Evolutionary conservation across 176 grass and related monocot species (phyloP), one percentile per base, ranked within the genome.

Genomic region (Oryza glumipatula): DNA sequence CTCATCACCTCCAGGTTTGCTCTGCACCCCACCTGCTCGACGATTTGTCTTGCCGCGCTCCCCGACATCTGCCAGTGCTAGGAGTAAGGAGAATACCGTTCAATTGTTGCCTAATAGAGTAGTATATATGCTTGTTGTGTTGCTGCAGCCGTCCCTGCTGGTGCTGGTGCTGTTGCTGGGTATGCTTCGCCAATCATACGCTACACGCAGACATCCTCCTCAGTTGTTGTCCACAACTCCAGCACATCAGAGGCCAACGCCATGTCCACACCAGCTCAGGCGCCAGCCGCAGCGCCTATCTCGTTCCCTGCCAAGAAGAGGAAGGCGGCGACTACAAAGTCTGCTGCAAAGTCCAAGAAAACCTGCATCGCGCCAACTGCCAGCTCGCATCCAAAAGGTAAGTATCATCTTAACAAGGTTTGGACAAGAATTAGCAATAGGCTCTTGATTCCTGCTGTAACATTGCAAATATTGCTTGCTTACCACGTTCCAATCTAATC

Each of bases 261-360:
- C 52, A 48, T 76, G 51, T 77, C 82, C 19, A 86, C 88, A 17
- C 86, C 74, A 13, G 64, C 43, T 44, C 43, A 44, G 43, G 43
- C 43, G 43, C 43, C 43, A 44, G 43, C 43, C 9, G 43, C 43
- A 44, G 7, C 56, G 49, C 14, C 72, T 68, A 85, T 23, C 75
- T 83, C 86, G 49, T 88, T 88, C 56, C 67, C 80, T 45, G 38
- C 72, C 10, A 89, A 79, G 23, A 97, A 94, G 76, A 92, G 92
- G 76, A 94, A 97, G 83, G 43, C 43, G 43, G 43, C 43, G 43
- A n/a, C 76, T 52, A 64, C 90, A 21, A 97, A 77, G 30, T 84
- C 78, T 77, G 52, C 91, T 70, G 65, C 69, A 17, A 89, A 81
- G 67, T 58, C 76, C 14, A 93, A 98, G 82, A 95, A 76, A 86